phyloP scores from a whole-genome alignment of 306 rosid species.

The Fragaria nilgerrensis region DNA sequence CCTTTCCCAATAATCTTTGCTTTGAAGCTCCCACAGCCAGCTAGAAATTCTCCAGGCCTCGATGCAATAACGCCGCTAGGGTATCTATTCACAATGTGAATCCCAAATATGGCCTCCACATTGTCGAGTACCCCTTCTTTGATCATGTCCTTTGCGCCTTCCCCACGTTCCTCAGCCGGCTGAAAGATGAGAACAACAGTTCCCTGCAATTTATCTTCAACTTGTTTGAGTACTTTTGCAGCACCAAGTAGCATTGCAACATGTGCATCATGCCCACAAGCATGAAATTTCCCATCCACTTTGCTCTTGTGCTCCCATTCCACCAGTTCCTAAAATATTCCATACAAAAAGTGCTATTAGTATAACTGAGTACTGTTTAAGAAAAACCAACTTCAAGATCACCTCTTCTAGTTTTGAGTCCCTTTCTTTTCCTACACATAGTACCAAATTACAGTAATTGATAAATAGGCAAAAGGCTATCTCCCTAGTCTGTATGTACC shows the following conservation, averaged over 20 bases:
- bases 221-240: slow-evolving; percentile 67
- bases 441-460: not conserved
- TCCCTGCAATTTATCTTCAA: slow-evolving; percentile 56
- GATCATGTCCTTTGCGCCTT: slow-evolving; percentile 80
- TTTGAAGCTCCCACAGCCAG: slow-evolving; percentile 95
- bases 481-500: not conserved
- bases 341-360: not conserved
- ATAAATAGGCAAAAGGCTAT: not conserved
- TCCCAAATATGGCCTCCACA: slow-evolving; percentile 74
- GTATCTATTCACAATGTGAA: slow-evolving; percentile 47
- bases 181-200: slow-evolving; percentile 78
- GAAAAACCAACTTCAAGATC: slow-evolving; percentile 7
- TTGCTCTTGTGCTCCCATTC: slow-evolving; percentile 94
- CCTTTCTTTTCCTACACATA: not conserved
- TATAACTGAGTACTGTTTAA: not conserved
- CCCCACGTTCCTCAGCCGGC: slow-evolving; percentile 85
- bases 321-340: slow-evolving; percentile 53
- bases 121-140: slow-evolving; percentile 63
- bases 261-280: slow-evolving; percentile 92
- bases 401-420: not conserved
- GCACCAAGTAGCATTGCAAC: slow-evolving; percentile 92
- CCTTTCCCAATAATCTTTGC: slow-evolving; percentile 79
- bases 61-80: slow-evolving; percentile 67
- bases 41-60: slow-evolving; percentile 76
- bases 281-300: slow-evolving; percentile 83